Percentiles rank a stretch among this genome's conserved stretches.
phyloP scores from a whole-genome alignment of 352 stramenopile species.

The Phytophthora lateralis region DNA sequence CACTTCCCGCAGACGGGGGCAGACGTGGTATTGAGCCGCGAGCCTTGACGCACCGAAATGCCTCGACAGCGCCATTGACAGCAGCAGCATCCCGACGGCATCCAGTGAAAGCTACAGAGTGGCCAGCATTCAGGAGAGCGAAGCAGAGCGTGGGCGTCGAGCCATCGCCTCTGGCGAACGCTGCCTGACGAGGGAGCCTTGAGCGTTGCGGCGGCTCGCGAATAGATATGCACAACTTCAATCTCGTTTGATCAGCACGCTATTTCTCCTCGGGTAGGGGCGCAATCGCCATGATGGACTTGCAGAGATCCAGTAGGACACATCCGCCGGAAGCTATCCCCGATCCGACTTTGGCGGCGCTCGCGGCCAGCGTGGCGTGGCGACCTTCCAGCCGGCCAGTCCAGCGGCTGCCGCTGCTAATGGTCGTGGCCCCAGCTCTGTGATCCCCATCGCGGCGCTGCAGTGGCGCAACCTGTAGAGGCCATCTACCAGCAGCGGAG shows the following conservation, averaged over 20 bases:
- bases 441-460: constrained; percentile 4
- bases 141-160: background rate
- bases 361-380: constrained; percentile 17
- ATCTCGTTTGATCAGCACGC: constrained; percentile 30
- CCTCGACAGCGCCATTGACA: background rate
- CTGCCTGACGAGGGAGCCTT: no score
- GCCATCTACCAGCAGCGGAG: constrained; percentile 1
- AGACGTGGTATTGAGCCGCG: constrained; percentile 30
- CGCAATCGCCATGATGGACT: constrained; percentile 22
- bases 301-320: constrained; percentile 34
- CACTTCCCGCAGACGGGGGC: constrained; percentile 32
- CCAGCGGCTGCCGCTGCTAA: background rate
- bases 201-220: background rate
- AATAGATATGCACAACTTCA: constrained; percentile 23
- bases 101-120: background rate
- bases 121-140: background rate
- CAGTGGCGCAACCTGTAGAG: background rate
- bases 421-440: constrained; percentile 3
- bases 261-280: constrained; percentile 31
- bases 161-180: no score
- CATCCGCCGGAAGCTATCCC: constrained; percentile 24
- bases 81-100: background rate
- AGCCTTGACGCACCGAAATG: constrained; percentile 27
- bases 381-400: background rate
- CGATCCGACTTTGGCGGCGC: constrained; percentile 15